These are phyloP conservation scores for Elongisporangium prolatum DNA, from an alignment of 352 stramenopile species.

Conservation along the genomic window DNA sequence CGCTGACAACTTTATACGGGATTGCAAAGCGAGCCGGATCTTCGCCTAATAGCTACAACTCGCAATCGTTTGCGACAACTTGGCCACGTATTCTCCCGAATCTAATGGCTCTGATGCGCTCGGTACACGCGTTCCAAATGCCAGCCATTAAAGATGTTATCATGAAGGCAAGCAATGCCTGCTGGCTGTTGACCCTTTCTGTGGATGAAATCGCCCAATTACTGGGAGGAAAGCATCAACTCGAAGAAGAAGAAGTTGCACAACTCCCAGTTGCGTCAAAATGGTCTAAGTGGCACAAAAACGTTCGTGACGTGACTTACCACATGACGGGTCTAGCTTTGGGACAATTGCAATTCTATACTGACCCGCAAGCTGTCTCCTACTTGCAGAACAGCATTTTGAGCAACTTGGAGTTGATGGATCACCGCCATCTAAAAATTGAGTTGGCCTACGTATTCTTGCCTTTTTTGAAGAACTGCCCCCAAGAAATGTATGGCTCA, in stretches of 20 bases:
- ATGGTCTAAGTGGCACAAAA: constrained; percentile 82
- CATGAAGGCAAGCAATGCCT: constrained; percentile 48
- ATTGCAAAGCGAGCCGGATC: constrained; percentile 55
- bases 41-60: not conserved
- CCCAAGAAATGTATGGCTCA: constrained; percentile 42
- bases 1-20: constrained; percentile 72
- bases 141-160: constrained; percentile 45
- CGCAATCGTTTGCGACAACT: constrained; percentile 37
- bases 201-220: constrained; percentile 73
- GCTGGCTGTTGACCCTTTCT: constrained; percentile 66
- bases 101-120: constrained; percentile 46
- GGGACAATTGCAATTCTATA: constrained; percentile 44
- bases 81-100: constrained; percentile 78
- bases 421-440: constrained; percentile 72
- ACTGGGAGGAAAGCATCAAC: constrained; percentile 65
- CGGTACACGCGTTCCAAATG: constrained; percentile 54
- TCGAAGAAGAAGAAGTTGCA: constrained; percentile 61
- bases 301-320: constrained; percentile 72
- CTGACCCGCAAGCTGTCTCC: constrained; percentile 28
- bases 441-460: constrained; percentile 64
- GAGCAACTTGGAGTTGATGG: constrained; percentile 56
- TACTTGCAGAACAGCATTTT: constrained; percentile 62
- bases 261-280: constrained; percentile 42
- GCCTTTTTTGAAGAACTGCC: constrained; percentile 68
- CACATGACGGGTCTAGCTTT: constrained; percentile 69